A percentile compares a stretch with the other conserved stretches of the same genome.
Evolutionary conservation across 371 early-diverging fungal genomes (phyloP).

Genomic region (Neoconidiobolus thromboides): DNA sequence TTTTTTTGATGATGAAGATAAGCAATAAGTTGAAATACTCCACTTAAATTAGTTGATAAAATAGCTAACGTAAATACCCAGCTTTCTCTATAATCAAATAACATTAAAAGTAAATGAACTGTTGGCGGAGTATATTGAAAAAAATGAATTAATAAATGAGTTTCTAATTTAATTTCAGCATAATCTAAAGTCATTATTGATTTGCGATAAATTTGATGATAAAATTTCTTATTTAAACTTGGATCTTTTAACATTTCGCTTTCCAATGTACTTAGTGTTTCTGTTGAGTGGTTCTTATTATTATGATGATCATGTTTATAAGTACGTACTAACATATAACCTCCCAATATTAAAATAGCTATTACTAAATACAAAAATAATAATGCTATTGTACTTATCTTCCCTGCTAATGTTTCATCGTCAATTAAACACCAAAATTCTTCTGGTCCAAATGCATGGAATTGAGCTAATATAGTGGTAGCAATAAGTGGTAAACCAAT

Average conservation of each 20-base stretch:
- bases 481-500: background rate
- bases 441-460: constrained; percentile 6
- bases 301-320: background rate
- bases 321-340: background rate
- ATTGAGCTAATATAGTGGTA: constrained; percentile 1
- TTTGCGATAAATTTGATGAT: background rate
- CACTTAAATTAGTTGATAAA: constrained; percentile 1
- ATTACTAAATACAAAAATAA: background rate
- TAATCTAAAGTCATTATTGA: background rate
- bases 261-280: background rate
- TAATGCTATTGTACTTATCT: background rate
- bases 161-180: background rate
- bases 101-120: background rate
- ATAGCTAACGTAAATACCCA: constrained; percentile 5
- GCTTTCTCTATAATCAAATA: background rate
- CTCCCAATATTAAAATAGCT: background rate
- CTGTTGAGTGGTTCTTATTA: background rate
- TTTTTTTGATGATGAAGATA: constrained; percentile 6
- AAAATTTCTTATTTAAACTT: background rate
- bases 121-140: constrained; percentile 5
- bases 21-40: background rate
- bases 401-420: constrained; percentile 5
- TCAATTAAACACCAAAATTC: constrained; percentile 4
- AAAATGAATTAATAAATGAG: constrained; percentile 3
- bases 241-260: too few relatives aligned